Percentiles rank a stretch among this genome's conserved stretches.
phyloP scores from a whole-genome alignment of 2,329 filamentous ascomycete genomes.

The Fonsecaea nubica region DNA sequence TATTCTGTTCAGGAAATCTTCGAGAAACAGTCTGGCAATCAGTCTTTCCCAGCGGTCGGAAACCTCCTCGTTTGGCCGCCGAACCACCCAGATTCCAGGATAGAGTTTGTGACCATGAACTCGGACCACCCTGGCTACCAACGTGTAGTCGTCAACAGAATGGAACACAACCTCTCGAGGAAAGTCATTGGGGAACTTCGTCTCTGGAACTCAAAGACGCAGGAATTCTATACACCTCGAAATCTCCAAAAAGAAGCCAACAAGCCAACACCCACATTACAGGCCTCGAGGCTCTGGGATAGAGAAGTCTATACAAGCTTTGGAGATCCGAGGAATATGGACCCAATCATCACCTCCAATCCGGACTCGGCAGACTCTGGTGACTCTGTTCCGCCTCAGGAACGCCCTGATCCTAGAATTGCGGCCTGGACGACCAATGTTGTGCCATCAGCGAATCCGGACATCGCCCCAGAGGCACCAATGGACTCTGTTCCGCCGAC shows the following conservation, averaged over 20 bases:
- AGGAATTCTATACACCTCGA: constrained; percentile 18
- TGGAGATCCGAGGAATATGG: constrained; percentile 41
- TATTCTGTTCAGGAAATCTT: constrained; percentile 26
- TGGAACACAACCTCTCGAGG: constrained; percentile 28
- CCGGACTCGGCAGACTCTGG: constrained; percentile 13
- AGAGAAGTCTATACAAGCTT: constrained; percentile 44
- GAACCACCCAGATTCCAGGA: constrained; percentile 19
- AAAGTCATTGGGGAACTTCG: constrained; percentile 34
- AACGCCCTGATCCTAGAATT: constrained; percentile 28
- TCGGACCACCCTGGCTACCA: constrained; percentile 22
- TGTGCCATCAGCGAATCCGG: constrained; percentile 32
- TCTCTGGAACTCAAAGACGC: background rate
- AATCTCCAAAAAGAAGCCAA: constrained; percentile 19
- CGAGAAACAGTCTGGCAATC: constrained; percentile 21
- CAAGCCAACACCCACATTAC: constrained; percentile 34
- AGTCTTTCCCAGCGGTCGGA: constrained; percentile 21
- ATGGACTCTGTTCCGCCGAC: constrained; percentile 22
- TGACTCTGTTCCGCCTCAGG: constrained; percentile 1
- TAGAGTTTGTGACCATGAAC: constrained; percentile 27
- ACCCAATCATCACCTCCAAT: constrained; percentile 30
- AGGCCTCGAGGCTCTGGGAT: constrained; percentile 44
- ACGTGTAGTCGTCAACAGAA: constrained; percentile 32
- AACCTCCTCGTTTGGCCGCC: constrained; percentile 33
- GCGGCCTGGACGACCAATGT: constrained; percentile 36
- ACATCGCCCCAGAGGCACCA: constrained; percentile 32